Base-by-base conservation (phyloP, 1,284 basidiomycete genomes). In the Fomitopsis pinicola region DNA sequence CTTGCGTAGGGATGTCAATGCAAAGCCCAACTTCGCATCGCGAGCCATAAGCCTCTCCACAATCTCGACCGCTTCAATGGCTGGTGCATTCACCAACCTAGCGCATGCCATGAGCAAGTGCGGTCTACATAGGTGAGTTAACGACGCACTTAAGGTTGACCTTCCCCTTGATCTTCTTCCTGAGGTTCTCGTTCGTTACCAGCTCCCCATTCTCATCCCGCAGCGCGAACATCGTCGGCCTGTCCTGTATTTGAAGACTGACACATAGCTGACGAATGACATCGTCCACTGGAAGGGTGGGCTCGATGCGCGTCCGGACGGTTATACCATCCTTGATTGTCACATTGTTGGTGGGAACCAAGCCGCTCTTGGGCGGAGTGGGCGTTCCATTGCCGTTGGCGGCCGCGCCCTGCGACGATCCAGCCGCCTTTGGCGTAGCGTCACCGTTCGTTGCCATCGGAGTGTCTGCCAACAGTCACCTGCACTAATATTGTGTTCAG, bases 111-210 rank as follows among this genome's bases (percentile, higher is more conserved):
- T 61, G 55, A 52, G 14, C 28, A 33, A 52, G 59, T 38, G n/a
- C 26, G 44, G 36, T 42, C 33, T 22, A 36, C 38, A 35, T 36
- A 46, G 30, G 30, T 26, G 45, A 58, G 36, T 59, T 54, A 50
- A 36, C 38, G 5, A 83, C 86, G 68, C 70, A 95, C 93, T 89
- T 94, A 60, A 96, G 78, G 65, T 89, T 86, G 59, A 83, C 84
- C 72, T 92, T 93, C 59, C 82, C 81, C 75, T 85, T 87, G 64
- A 95, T 93, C 78, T 91, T 93, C 76, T 85, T 89, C 71, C 85
- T 82, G 70, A 94, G 76, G 72, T 92, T 97, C 64, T 93, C 90
- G 70, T 95, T 93, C 30, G 95, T 97, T n/a, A 98, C 89, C 54
- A 98, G 77, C 69, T 92, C 91, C 66, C 95, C 92, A 33, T 82